phyloP scores from a whole-genome alignment of 2,329 filamentous ascomycete species.

The Rutstroemia sp. region DNA sequence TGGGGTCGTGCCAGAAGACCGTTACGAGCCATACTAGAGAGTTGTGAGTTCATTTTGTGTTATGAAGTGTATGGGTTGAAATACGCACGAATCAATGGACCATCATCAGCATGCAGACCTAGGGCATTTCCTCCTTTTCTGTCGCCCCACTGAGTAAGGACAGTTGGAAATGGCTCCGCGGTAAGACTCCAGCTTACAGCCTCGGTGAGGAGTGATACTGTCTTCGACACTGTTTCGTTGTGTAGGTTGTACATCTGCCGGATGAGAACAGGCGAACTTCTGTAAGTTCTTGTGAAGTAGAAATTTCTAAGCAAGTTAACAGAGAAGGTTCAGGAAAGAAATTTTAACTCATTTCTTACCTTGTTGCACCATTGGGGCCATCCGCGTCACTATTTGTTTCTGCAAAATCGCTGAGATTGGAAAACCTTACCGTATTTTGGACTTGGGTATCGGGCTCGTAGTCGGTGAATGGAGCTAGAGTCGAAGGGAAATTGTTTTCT shows the following conservation, averaged over 20 bases:
- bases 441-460: neutral
- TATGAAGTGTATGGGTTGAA: neutral
- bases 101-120: slow-evolving; percentile 6
- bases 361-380: neutral
- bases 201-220: neutral
- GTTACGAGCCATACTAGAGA: neutral
- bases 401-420: neutral
- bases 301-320: neutral
- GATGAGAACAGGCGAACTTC: neutral
- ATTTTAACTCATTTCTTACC: neutral
- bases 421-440: neutral
- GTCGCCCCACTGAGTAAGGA: slow-evolving; percentile 7
- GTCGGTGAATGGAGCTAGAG: neutral
- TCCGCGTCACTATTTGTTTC: neutral
- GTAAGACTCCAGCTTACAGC: slow-evolving; percentile 4
- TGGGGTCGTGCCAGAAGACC: neutral
- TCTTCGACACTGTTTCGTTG: neutral
- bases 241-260: slow-evolving; percentile 1
- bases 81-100: neutral
- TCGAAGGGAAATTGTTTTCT: neutral
- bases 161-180: slow-evolving; percentile 8
- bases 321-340: neutral
- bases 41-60: neutral
- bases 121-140: slow-evolving; percentile 8
- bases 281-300: neutral